These are phyloP conservation scores for Phytophthora macrochlamydospora DNA, from an alignment of 352 stramenopile species.

Conservation along the genomic window DNA sequence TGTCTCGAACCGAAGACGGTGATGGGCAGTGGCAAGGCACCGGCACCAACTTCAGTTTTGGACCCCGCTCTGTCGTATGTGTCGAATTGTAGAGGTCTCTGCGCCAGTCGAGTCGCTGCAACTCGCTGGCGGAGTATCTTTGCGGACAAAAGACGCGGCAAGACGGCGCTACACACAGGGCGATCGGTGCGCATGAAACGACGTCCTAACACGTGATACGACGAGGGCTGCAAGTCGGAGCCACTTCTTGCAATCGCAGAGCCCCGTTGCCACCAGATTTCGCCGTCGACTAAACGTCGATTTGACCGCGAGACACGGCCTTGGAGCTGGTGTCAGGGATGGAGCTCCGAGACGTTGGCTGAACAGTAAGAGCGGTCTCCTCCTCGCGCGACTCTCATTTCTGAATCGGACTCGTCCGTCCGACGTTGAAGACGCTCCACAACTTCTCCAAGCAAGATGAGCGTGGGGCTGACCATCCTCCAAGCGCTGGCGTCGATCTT, in stretches of 20 bases:
- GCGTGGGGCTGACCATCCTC: slow-evolving; percentile 21
- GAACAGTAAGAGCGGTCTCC: no score
- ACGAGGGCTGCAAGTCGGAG: slow-evolving; percentile 11
- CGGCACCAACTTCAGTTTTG: no score
- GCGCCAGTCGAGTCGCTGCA: slow-evolving; percentile 6
- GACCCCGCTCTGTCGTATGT: no score
- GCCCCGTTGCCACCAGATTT: neutral
- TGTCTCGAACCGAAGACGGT: no score
- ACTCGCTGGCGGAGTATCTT: slow-evolving; percentile 16
- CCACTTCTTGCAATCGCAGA: neutral
- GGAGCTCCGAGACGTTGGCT: no score
- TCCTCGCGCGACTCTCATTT: no score
- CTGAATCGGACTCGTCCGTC: no score
- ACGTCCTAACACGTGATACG: slow-evolving; percentile 36
- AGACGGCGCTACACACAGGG: slow-evolving; percentile 9
- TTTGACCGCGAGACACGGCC: no score
- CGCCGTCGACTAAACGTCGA: no score
- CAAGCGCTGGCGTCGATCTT: slow-evolving; percentile 38
- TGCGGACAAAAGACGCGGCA: slow-evolving; percentile 21
- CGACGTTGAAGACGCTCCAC: no score
- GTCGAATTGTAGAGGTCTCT: neutral
- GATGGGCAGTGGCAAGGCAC: no score
- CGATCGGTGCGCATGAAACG: slow-evolving; percentile 6
- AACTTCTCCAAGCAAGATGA: slow-evolving; percentile 16
- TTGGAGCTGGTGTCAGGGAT: no score